Base-by-base conservation (phyloP, 192 early-diverging fungal genomes). In the Polychytrium aggregatum region DNA sequence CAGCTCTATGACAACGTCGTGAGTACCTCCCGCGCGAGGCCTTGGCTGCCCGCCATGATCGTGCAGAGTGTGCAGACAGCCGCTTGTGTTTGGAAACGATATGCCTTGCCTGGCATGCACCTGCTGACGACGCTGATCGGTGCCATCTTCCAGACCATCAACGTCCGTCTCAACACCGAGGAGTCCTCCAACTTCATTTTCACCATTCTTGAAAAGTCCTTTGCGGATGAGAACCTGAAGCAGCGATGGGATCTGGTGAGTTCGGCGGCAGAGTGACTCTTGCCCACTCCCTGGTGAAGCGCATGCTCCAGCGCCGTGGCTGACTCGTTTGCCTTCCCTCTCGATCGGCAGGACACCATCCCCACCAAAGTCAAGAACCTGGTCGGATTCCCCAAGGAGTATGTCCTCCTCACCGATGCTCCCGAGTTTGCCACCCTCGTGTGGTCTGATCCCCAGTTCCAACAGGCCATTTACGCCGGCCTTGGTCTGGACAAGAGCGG, bases 221-320 rank as follows among this genome's bases (percentile, higher is more conserved):
- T 63, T 10, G 65, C 76, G 27, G 62, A 74, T 40, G 70, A 66
- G 1, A 50, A 84, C n/a, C 48, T 58, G 50, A 67, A 81, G 24
- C 62, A 71, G 20, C 75, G 88, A 28, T 89, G 74, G 55, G 78
- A 83, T 55, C 48, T 82, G 29, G 53, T 56, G 41, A 64, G 68
- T 3, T 71, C 72, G 56, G 55, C 64, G n/a, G n/a, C n/a, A n/a
- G n/a, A n/a, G n/a, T n/a, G n/a, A n/a, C n/a, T n/a, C n/a, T n/a
- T n/a, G n/a, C n/a, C n/a, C n/a, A n/a, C n/a, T n/a, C n/a, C n/a
- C n/a, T n/a, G n/a, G n/a, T n/a, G n/a, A n/a, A n/a, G n/a, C n/a
- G n/a, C n/a, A n/a, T n/a, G n/a, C n/a, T n/a, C n/a, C n/a, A n/a
- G n/a, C n/a, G n/a, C n/a, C n/a, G n/a, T n/a, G n/a, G n/a, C n/a